Evolutionary conservation across 768 basidiomycete species (phyloP).

Genomic region (Termitomyces heimii): DNA sequence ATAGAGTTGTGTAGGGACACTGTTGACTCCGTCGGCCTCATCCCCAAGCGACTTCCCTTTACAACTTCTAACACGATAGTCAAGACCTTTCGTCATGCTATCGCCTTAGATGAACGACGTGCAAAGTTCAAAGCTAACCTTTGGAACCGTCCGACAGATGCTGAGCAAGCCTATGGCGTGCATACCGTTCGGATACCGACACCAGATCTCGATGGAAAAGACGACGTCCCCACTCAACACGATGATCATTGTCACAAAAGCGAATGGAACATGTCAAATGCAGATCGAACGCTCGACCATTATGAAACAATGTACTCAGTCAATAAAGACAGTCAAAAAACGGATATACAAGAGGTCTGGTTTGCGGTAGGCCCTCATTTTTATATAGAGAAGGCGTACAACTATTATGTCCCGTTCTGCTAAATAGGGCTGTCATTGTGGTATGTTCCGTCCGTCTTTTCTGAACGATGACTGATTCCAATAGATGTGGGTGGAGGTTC

Average conservation of each 20-base stretch:
- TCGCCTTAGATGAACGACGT: conserved; percentile 59
- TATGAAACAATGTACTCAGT: conserved; percentile 28
- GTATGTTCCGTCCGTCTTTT: conserved; percentile 11
- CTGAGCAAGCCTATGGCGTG: conserved; percentile 23
- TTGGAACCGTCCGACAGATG: conserved; percentile 33
- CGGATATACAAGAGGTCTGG: conserved; percentile 62
- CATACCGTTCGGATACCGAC: not conserved
- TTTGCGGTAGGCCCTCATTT: conserved; percentile 37
- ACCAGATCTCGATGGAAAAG: not conserved
- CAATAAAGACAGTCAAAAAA: conserved; percentile 11
- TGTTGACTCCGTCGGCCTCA: conserved; percentile 55
- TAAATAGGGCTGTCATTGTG: conserved; percentile 44
- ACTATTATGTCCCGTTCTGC: not conserved
- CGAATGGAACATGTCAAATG: not conserved
- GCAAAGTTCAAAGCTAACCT: conserved; percentile 54
- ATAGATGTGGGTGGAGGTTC: conserved; percentile 57
- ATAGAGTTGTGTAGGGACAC: conserved; percentile 44
- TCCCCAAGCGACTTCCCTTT: conserved; percentile 51
- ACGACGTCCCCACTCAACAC: not conserved
- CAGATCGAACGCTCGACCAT: conserved; percentile 20
- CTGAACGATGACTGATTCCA: not conserved
- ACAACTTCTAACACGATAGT: conserved; percentile 50
- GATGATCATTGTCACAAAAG: not conserved
- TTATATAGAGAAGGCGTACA: not conserved
- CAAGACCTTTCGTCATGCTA: conserved; percentile 55